Conservation (phyloP, 441 rosid genomes). For the Mallotus japonicus region DNA sequence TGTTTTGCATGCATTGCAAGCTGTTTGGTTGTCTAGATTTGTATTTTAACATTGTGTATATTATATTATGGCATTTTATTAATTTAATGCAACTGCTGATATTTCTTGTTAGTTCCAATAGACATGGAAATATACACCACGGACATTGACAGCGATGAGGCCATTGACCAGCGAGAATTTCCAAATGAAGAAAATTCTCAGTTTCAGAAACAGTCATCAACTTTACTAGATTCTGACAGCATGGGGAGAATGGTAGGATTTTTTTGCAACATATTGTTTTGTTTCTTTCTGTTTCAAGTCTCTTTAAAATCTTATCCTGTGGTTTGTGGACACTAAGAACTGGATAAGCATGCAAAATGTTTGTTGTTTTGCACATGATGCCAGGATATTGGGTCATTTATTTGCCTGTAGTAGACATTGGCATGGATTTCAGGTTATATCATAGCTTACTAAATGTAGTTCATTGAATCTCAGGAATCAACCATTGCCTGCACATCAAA, state of each 20-base stretch:
- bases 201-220: slow-evolving; percentile 35
- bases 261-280: neutral
- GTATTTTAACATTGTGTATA: neutral
- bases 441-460: slow-evolving; percentile 1
- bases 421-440: slow-evolving; percentile 18
- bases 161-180: slow-evolving; percentile 26
- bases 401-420: neutral
- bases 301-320: neutral
- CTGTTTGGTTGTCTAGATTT: slow-evolving; percentile 4
- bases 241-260: slow-evolving; percentile 38
- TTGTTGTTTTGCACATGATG: neutral
- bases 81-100: slow-evolving; percentile 12
- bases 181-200: slow-evolving; percentile 30
- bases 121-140: slow-evolving; percentile 27
- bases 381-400: neutral
- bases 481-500: slow-evolving; percentile 33
- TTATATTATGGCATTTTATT: neutral
- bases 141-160: slow-evolving; percentile 31
- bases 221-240: slow-evolving; percentile 36
- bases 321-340: neutral
- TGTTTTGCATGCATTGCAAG: neutral
- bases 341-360: slow-evolving; percentile 4
- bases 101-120: slow-evolving; percentile 28
- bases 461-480: slow-evolving; percentile 44
- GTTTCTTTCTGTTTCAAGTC: neutral